phyloP scores from a whole-genome alignment of 768 basidiomycete genomes.

The Tricholoma sp. region DNA sequence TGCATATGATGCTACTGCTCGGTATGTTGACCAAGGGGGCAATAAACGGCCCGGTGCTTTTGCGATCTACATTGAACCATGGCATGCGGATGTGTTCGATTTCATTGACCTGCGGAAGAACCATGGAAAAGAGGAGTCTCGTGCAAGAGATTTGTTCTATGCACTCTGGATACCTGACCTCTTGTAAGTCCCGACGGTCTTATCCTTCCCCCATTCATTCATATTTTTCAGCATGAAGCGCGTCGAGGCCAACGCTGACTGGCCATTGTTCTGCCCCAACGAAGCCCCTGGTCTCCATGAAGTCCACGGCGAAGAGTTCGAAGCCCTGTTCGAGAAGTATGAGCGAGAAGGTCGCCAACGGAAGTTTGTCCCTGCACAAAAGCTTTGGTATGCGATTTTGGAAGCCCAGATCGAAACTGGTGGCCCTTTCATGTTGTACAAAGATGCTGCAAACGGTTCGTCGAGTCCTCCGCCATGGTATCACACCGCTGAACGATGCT shows the following conservation, averaged over 20 bases:
- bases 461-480: slow-evolving; percentile 1
- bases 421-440: slow-evolving; percentile 99
- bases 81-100: slow-evolving; percentile 97
- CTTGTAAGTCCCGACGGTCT: slow-evolving; percentile 54
- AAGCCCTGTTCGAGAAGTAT: slow-evolving; percentile 78
- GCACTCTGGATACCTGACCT: slow-evolving; percentile 98
- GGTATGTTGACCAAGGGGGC: slow-evolving; percentile 98
- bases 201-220: background rate
- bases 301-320: slow-evolving; percentile 87
- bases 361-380: slow-evolving; percentile 87
- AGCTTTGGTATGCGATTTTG: slow-evolving; percentile 96
- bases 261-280: slow-evolving; percentile 97
- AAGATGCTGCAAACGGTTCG: slow-evolving; percentile 90
- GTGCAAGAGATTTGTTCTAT: slow-evolving; percentile 96
- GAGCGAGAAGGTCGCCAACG: slow-evolving; percentile 86
- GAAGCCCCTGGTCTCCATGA: slow-evolving; percentile 90
- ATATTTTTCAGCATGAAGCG: slow-evolving; percentile 78
- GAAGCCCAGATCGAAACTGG: slow-evolving; percentile 99
- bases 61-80: slow-evolving; percentile 97
- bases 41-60: slow-evolving; percentile 99
- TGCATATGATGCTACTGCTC: slow-evolving; percentile 95
- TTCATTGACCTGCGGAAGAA: slow-evolving; percentile 98
- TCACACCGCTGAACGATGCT: background rate
- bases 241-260: slow-evolving; percentile 82
- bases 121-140: slow-evolving; percentile 96